Conservation (phyloP, 1,284 basidiomycete genomes). For the Ceratobasidium sp. region DNA sequence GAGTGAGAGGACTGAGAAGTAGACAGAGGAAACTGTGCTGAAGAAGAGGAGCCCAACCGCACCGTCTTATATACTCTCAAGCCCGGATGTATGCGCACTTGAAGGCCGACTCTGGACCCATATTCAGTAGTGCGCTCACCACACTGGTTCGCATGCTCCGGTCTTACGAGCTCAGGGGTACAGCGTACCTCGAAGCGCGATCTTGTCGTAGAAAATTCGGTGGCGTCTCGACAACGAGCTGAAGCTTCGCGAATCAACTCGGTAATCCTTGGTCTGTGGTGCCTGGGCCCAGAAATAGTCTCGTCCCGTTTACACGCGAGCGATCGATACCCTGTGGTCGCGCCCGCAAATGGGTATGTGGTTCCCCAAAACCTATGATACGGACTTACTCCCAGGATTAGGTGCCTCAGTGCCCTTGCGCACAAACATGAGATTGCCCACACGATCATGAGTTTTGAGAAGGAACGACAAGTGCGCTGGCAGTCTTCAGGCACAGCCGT, state of each 20-base stretch:
- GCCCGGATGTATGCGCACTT: not conserved
- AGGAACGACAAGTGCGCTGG: not conserved
- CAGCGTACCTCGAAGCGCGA: not conserved
- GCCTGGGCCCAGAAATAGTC: not conserved
- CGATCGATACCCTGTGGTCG: not conserved
- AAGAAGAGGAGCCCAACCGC: not conserved
- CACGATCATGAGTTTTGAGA: not conserved
- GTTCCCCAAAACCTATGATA: not conserved
- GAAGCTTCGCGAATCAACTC: not conserved
- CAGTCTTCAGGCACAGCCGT: not conserved
- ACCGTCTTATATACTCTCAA: not conserved
- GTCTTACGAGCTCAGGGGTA: not conserved
- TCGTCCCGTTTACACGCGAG: not conserved
- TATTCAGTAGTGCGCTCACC: not conserved
- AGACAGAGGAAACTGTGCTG: constrained; percentile 19
- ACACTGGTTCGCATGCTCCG: not conserved
- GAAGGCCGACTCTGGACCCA: too few species aligned
- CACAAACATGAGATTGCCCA: not conserved
- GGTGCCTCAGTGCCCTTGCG: not conserved
- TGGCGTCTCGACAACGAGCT: constrained; percentile 1
- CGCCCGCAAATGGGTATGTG: not conserved
- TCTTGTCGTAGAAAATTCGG: constrained; percentile 19
- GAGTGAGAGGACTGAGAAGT: not conserved
- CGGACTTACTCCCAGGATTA: not conserved
- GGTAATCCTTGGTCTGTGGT: not conserved